A percentile compares a stretch with the other conserved stretches of the same genome.
Conservation (phyloP, 2,329 filamentous ascomycete genomes). For the Pseudocercospora crystallina region DNA sequence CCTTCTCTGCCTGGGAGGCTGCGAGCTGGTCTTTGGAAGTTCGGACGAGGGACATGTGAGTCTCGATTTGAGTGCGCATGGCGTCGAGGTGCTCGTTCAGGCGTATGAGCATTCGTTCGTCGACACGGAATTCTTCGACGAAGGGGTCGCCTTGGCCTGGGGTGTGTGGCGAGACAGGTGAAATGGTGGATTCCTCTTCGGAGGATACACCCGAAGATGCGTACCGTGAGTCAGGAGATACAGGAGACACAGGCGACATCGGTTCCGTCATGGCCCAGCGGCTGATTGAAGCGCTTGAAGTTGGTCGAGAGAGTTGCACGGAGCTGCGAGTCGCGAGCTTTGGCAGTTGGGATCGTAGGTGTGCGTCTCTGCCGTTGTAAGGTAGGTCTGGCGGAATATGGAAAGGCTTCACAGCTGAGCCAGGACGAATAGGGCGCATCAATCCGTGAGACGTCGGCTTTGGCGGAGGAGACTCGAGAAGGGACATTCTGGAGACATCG, state of each 20-base stretch:
- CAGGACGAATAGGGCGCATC: slow-evolving; percentile 27
- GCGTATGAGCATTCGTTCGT: slow-evolving; percentile 12
- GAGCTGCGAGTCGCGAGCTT: slow-evolving; percentile 4
- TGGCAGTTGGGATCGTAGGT: slow-evolving; percentile 19
- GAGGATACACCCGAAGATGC: no score
- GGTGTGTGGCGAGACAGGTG: slow-evolving; percentile 2
- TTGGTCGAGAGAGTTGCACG: not conserved
- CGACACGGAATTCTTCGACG: not conserved
- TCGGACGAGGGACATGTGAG: slow-evolving; percentile 36
- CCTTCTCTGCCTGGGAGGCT: slow-evolving; percentile 14
- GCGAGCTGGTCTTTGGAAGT: slow-evolving; percentile 24
- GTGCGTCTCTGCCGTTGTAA: slow-evolving; percentile 13
- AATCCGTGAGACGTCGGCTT: slow-evolving; percentile 17
- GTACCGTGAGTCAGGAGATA: slow-evolving; percentile 8
- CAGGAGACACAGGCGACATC: slow-evolving; percentile 15
- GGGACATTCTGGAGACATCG: slow-evolving; percentile 20
- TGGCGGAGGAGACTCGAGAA: slow-evolving; percentile 7
- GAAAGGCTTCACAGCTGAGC: slow-evolving; percentile 31
- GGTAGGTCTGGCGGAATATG: slow-evolving; percentile 26
- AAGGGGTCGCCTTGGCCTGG: not conserved
- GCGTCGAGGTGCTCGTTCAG: slow-evolving; percentile 25
- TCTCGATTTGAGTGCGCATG: slow-evolving; percentile 35
- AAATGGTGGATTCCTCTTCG: no score
- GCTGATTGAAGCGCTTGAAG: no score
- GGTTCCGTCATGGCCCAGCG: not conserved